Percentiles rank a stretch among this genome's conserved stretches.
Evolutionary conservation across 352 stramenopile genomes (phyloP).

Genomic region (Globisporangium rhizosaccharum): DNA sequence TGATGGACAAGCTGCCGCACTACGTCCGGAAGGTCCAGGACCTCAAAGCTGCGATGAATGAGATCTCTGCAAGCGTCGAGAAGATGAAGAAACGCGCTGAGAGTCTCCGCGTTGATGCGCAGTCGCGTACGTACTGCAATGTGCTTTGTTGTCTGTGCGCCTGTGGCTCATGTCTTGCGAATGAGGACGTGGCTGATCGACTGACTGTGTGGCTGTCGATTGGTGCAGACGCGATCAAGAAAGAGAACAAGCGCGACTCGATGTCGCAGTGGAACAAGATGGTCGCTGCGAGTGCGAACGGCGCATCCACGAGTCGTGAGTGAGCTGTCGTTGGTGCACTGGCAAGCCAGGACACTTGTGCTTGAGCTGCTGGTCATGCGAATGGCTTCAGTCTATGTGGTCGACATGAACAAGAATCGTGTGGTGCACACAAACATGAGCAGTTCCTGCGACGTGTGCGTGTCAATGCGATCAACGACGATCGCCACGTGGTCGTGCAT

Average conservation of each 20-base stretch:
- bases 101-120: constrained; percentile 61
- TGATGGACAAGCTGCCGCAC: constrained; percentile 68
- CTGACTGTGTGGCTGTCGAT: neutral
- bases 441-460: neutral
- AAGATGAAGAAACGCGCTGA: constrained; percentile 72
- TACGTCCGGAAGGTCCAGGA: constrained; percentile 62
- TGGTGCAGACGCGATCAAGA: constrained; percentile 66
- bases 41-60: constrained; percentile 52
- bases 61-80: constrained; percentile 53
- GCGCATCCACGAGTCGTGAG: neutral
- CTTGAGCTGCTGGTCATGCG: no score
- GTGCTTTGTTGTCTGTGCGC: neutral
- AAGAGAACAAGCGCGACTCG: constrained; percentile 71
- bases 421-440: neutral
- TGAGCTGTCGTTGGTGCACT: neutral
- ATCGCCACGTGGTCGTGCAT: neutral
- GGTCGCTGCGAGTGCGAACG: constrained; percentile 41
- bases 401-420: neutral
- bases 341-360: neutral
- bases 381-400: neutral
- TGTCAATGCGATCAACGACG: neutral
- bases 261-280: constrained; percentile 77
- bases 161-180: neutral
- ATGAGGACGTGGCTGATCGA: neutral
- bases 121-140: constrained; percentile 48